A percentile compares a stretch with the other conserved stretches of the same genome.
Evolutionary conservation across 257 asterid species (phyloP).

Genomic region (Fraxinus excelsior): DNA sequence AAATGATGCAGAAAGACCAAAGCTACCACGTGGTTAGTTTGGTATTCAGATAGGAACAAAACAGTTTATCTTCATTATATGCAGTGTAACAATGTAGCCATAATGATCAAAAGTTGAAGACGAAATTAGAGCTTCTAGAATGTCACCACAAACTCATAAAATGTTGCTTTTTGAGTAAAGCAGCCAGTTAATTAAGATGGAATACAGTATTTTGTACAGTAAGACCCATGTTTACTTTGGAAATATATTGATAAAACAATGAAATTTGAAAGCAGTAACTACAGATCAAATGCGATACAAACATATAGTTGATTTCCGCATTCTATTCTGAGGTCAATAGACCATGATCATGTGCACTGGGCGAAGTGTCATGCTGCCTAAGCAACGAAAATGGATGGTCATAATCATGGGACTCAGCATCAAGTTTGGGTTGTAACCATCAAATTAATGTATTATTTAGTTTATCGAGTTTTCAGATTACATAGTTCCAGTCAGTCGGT

Average conservation of each 20-base stretch:
- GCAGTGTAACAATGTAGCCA: neutral
- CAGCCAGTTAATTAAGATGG: neutral
- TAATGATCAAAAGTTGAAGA: neutral
- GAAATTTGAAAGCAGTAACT: neutral
- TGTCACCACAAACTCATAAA: neutral
- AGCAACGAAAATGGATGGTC: neutral
- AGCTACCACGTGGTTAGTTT: slow-evolving; percentile 17
- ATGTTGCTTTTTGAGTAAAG: neutral
- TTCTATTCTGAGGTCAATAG: neutral
- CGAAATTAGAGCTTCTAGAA: neutral
- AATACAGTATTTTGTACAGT: neutral
- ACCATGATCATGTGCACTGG: neutral
- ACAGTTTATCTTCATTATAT: neutral
- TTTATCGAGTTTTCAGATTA: neutral
- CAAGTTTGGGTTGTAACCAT: neutral
- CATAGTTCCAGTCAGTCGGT: neutral
- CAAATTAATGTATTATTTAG: neutral
- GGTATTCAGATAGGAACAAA: neutral
- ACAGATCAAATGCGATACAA: neutral
- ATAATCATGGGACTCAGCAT: neutral
- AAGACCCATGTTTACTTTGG: neutral
- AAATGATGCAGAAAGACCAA: neutral
- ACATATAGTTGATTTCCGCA: neutral
- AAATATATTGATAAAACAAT: too few species aligned
- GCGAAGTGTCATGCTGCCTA: neutral